These are phyloP conservation scores for Xylariales sp. DNA, from an alignment of 2,329 filamentous ascomycete species.

Conservation along the genomic window DNA sequence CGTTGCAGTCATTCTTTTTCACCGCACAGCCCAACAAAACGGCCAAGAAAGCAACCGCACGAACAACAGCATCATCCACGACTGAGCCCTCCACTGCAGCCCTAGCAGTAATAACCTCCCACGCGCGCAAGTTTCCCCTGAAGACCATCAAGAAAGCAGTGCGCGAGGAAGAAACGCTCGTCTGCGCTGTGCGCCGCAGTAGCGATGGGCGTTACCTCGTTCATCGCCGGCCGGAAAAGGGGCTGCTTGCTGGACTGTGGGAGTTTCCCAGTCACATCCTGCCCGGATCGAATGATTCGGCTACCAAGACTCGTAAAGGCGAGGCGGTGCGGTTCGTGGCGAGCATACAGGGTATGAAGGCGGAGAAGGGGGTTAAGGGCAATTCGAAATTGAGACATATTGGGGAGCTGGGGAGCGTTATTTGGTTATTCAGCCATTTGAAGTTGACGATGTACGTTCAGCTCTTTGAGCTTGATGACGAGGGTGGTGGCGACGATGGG, in stretches of 20 bases:
- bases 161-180: conserved; percentile 46
- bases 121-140: conserved; percentile 48
- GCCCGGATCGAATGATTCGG: conserved; percentile 20
- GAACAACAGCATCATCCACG: conserved; percentile 1
- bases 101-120: conserved; percentile 33
- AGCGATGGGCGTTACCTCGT: conserved; percentile 41
- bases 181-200: conserved; percentile 43
- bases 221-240: conserved; percentile 47
- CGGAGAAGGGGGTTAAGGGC: conserved; percentile 6
- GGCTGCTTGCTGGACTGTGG: conserved; percentile 51
- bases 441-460: conserved; percentile 55
- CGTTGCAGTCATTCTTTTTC: conserved; percentile 24
- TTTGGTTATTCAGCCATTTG: conserved; percentile 55
- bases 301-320: conserved; percentile 27
- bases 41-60: conserved; percentile 5
- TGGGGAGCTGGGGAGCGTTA: conserved; percentile 45
- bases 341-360: conserved; percentile 17
- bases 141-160: conserved; percentile 48
- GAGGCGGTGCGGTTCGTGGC: conserved; percentile 32
- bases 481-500: too few species aligned
- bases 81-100: conserved; percentile 17
- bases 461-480: conserved; percentile 35
- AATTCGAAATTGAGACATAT: conserved; percentile 28
- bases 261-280: conserved; percentile 47
- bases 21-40: conserved; percentile 11